Evolutionary conservation across 2,329 filamentous ascomycete species (phyloP).

Genomic region (Biscogniauxia sp.): DNA sequence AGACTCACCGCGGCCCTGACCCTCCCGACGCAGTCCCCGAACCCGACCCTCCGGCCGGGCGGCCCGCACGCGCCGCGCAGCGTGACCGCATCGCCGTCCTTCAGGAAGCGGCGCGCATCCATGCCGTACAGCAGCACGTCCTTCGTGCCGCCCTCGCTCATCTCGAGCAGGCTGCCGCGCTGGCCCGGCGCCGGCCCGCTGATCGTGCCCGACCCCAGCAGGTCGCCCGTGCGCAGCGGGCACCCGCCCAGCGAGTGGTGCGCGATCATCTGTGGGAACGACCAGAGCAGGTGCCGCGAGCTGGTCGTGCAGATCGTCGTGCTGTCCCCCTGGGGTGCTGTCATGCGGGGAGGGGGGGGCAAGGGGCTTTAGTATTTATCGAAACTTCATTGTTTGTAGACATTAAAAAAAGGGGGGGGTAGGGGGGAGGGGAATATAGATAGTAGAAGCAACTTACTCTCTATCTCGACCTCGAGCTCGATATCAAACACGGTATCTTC

Average conservation of each 20-base stretch:
- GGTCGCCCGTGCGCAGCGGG: constrained; percentile 68
- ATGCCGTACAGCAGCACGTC: constrained; percentile 40
- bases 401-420: too few relatives aligned
- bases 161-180: constrained; percentile 45
- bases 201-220: constrained; percentile 79
- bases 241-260: constrained; percentile 78
- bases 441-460: constrained; percentile 41
- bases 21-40: constrained; percentile 42
- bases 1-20: constrained; percentile 22
- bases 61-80: constrained; percentile 38
- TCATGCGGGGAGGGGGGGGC: too few relatives aligned
- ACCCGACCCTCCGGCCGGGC: constrained; percentile 38
- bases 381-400: too few relatives aligned
- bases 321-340: constrained; percentile 44
- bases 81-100: constrained; percentile 45
- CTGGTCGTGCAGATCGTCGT: constrained; percentile 61
- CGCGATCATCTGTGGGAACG: constrained; percentile 78
- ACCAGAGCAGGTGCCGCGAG: constrained; percentile 71
- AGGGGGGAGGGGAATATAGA: too few relatives aligned
- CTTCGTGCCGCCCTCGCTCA: constrained; percentile 45
- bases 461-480: constrained; percentile 63
- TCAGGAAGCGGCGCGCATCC: constrained; percentile 42
- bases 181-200: constrained; percentile 40
- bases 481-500: constrained; percentile 66
- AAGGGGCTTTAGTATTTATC: too few relatives aligned